Conservation (phyloP, 768 basidiomycete species). For the Phaeotremella skinneri region DNA sequence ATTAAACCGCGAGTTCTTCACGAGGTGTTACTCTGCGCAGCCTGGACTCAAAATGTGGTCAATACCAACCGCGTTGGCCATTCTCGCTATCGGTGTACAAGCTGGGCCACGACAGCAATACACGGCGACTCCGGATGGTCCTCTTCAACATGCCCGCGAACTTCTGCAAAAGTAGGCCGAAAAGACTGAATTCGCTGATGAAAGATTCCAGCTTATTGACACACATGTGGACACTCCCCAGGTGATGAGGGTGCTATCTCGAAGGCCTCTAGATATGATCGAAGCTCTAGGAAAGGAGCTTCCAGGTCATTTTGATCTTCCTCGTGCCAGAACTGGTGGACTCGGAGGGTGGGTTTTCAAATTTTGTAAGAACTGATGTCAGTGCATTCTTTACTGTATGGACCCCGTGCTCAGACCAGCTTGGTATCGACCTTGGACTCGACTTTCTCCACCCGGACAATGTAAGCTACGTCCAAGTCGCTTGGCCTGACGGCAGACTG, state of each 20-base stretch:
- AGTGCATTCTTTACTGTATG: conserved; percentile 8
- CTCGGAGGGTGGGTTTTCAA: conserved; percentile 22
- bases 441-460: conserved; percentile 15
- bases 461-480: too few relatives aligned
- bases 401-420: conserved; percentile 13
- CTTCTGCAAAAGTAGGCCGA: too few relatives aligned
- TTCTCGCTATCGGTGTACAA: too few relatives aligned
- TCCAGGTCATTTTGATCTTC: conserved; percentile 26
- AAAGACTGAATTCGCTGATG: too few relatives aligned
- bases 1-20: too few relatives aligned
- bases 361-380: too few relatives aligned
- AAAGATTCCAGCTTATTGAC: conserved; percentile 18
- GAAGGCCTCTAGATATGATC: conserved; percentile 12
- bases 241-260: conserved; percentile 11
- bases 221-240: conserved; percentile 21
- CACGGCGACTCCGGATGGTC: too few relatives aligned
- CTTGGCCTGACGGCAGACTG: conserved; percentile 3
- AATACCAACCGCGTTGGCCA: too few relatives aligned
- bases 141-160: too few relatives aligned
- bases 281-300: neutral
- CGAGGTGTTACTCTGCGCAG: too few relatives aligned
- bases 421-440: conserved; percentile 14
- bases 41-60: too few relatives aligned
- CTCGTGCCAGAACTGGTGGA: conserved; percentile 12
- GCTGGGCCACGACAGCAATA: too few relatives aligned